Evolutionary conservation across 2,329 filamentous ascomycete genomes (phyloP).

Genomic region (Pseudogymnoascus sp.): DNA sequence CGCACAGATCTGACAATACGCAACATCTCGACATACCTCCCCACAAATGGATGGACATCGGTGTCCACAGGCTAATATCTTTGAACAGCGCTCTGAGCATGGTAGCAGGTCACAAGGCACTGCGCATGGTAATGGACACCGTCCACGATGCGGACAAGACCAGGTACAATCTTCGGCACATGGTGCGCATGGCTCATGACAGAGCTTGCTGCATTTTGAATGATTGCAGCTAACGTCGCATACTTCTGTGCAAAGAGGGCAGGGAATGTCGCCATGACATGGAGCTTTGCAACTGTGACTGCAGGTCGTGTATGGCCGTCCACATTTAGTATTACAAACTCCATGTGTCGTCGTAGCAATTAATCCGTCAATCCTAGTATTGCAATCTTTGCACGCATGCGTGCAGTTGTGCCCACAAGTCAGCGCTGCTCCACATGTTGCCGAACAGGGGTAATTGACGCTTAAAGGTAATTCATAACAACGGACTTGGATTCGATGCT

Average conservation of each 20-base stretch:
- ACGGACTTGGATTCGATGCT: conserved; percentile 40
- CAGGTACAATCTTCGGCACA: conserved; percentile 52
- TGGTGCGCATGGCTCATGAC: conserved; percentile 52
- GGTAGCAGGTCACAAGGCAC: conserved; percentile 61
- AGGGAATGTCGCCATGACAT: conserved; percentile 46
- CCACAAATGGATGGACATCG: conserved; percentile 59
- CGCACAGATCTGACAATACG: conserved; percentile 51
- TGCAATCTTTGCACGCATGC: conserved; percentile 42
- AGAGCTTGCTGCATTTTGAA: conserved; percentile 46
- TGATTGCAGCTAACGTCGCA: conserved; percentile 52
- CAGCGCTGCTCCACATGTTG: conserved; percentile 37
- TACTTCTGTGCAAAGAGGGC: conserved; percentile 37
- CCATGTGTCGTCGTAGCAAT: conserved; percentile 36
- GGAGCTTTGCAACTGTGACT: conserved; percentile 41
- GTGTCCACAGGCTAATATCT: conserved; percentile 49
- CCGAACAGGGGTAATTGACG: conserved; percentile 38
- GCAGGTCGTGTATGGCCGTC: conserved; percentile 45
- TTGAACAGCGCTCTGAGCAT: conserved; percentile 51
- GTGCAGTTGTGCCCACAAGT: conserved; percentile 53
- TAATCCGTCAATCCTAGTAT: conserved; percentile 25
- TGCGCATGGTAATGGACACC: conserved; percentile 44
- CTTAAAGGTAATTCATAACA: conserved; percentile 42
- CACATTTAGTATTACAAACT: conserved; percentile 41
- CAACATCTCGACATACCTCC: conserved; percentile 46
- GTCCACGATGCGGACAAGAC: conserved; percentile 42